Conservation (phyloP, 129 eudicot genomes). For the Chrysanthemum lavandulifolium region DNA sequence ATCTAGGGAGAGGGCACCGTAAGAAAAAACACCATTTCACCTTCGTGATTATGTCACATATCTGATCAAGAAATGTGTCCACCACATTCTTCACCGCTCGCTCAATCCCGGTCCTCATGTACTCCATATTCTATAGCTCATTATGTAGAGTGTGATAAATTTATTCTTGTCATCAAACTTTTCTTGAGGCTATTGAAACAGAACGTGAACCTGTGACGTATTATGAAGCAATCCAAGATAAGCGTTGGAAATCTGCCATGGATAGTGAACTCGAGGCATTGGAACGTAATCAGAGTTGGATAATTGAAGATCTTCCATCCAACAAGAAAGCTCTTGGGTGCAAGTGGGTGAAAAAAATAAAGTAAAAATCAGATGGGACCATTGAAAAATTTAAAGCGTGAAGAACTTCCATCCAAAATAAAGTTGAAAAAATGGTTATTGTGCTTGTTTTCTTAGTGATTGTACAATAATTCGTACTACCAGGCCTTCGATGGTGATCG, state of each 20-base stretch:
- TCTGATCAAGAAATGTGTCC: neutral
- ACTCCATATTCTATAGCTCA: slow-evolving; percentile 2
- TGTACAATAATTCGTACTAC: no score
- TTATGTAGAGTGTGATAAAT: neutral
- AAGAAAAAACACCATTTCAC: neutral
- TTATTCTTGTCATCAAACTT: neutral
- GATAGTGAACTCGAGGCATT: slow-evolving; percentile 1
- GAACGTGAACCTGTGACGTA: neutral
- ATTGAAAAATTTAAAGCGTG: no score
- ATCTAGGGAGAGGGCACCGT: neutral
- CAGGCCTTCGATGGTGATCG: no score
- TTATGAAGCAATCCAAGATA: neutral
- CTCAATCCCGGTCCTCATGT: neutral
- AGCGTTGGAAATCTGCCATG: neutral
- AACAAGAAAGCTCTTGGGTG: no score
- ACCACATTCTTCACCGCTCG: neutral
- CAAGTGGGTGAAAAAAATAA: no score
- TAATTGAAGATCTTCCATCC: no score
- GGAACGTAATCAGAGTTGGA: neutral
- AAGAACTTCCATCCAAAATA: no score
- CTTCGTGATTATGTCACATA: neutral
- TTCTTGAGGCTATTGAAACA: neutral
- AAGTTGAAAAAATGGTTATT: no score
- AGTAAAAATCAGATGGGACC: no score
- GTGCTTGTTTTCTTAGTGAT: no score